phyloP scores from a whole-genome alignment of 805 yeast species.

The Jamesozyma jinghongensis region DNA sequence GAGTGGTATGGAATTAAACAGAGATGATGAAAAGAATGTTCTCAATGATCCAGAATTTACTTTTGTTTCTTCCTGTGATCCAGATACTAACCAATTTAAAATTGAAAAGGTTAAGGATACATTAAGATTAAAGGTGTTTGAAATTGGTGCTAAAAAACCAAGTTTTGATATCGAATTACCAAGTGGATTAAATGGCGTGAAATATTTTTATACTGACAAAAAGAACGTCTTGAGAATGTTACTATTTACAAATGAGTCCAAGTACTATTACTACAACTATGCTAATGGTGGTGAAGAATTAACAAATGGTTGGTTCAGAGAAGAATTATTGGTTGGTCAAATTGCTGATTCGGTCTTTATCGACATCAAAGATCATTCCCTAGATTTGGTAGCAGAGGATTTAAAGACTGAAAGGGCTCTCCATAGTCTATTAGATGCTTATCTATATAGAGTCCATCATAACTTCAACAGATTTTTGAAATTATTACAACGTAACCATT shows the following conservation, averaged over 20 bases:
- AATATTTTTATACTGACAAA: slow-evolving; percentile 15
- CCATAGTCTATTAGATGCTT: slow-evolving; percentile 16
- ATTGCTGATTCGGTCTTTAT: slow-evolving; percentile 29
- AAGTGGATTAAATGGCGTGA: slow-evolving; percentile 9
- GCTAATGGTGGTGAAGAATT: slow-evolving; percentile 15
- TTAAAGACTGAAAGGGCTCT: slow-evolving; percentile 12
- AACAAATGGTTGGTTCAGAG: slow-evolving; percentile 33
- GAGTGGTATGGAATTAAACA: background rate
- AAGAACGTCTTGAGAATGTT: slow-evolving; percentile 9
- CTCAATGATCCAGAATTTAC: background rate
- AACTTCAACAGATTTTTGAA: slow-evolving; percentile 15
- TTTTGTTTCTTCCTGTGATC: slow-evolving; percentile 13
- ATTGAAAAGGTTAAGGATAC: background rate
- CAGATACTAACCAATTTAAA: slow-evolving; percentile 8
- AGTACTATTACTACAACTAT: slow-evolving; percentile 14
- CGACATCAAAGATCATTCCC: slow-evolving; percentile 12
- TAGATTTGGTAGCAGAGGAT: slow-evolving; percentile 14
- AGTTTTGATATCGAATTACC: slow-evolving; percentile 14
- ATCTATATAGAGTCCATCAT: slow-evolving; percentile 20
- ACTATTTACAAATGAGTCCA: slow-evolving; percentile 8
- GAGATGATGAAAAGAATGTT: too few species aligned
- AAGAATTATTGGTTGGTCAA: slow-evolving; percentile 33
- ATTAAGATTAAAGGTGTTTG: slow-evolving; percentile 9
- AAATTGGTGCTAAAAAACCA: slow-evolving; percentile 11
- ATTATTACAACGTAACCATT: slow-evolving; percentile 12